A percentile compares a stretch with the other conserved stretches of the same genome.
phyloP scores from a whole-genome alignment of 2,329 filamentous ascomycete genomes.

The Microdochium paspali region DNA sequence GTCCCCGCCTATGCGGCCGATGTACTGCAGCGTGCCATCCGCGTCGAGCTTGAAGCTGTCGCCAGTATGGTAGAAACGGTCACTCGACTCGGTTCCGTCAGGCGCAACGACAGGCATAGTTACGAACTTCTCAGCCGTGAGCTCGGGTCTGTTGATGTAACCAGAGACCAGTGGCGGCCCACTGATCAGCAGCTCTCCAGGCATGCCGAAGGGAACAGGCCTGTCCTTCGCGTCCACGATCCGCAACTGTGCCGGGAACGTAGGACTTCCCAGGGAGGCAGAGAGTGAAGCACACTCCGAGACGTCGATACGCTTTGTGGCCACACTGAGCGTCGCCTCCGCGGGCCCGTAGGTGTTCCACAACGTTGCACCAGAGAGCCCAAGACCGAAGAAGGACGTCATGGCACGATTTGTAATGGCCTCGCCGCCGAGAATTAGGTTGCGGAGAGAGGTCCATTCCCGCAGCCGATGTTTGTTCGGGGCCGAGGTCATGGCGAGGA shows the following conservation, averaged over 20 bases:
- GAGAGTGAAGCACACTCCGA: no score
- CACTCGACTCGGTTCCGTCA: slow-evolving; percentile 7
- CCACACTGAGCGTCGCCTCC: slow-evolving; percentile 11
- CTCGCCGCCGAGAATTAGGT: slow-evolving; percentile 25
- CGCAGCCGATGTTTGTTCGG: background rate
- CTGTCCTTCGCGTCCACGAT: slow-evolving; percentile 25
- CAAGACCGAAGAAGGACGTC: slow-evolving; percentile 1
- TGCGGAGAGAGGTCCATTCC: slow-evolving; percentile 10
- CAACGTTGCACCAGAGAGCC: slow-evolving; percentile 4
- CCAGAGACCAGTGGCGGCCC: slow-evolving; percentile 21
- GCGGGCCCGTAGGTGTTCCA: slow-evolving; percentile 18
- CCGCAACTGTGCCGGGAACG: no score
- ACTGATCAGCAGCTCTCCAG: slow-evolving; percentile 30
- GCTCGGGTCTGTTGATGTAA: background rate
- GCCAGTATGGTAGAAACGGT: slow-evolving; percentile 23
- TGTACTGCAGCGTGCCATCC: slow-evolving; percentile 20
- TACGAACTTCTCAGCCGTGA: slow-evolving; percentile 12
- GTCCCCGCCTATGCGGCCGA: slow-evolving; percentile 25
- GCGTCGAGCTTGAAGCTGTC: slow-evolving; percentile 21
- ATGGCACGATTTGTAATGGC: slow-evolving; percentile 3
- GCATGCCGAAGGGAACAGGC: slow-evolving; percentile 23
- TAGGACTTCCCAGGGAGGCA: slow-evolving; percentile 25
- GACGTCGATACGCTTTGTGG: slow-evolving; percentile 8
- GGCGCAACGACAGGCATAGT: slow-evolving; percentile 9
- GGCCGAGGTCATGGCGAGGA: background rate